phyloP scores from a whole-genome alignment of 2,329 filamentous ascomycete genomes.

The Thielaviopsis euricoi region DNA sequence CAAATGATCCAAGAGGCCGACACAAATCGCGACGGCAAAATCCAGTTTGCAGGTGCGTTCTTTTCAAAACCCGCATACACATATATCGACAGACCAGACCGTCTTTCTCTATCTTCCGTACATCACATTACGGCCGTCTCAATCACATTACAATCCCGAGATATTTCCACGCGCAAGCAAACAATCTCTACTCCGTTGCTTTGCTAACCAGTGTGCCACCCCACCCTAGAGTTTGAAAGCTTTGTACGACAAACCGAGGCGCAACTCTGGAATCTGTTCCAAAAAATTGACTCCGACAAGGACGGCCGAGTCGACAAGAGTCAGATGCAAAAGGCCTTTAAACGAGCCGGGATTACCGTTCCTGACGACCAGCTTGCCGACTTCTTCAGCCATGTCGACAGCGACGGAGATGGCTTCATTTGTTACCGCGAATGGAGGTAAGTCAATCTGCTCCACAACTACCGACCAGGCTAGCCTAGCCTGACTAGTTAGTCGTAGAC shows the following conservation, averaged over 20 bases:
- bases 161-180: slow-evolving; percentile 8
- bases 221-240: slow-evolving; percentile 59
- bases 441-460: slow-evolving; percentile 20
- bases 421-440: slow-evolving; percentile 96
- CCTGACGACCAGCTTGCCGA: slow-evolving; percentile 60
- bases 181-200: no score
- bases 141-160: not conserved
- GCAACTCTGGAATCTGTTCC: slow-evolving; percentile 68
- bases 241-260: slow-evolving; percentile 81
- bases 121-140: no score
- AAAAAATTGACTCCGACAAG: slow-evolving; percentile 68
- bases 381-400: slow-evolving; percentile 83
- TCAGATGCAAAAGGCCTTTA: slow-evolving; percentile 70
- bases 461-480: not conserved
- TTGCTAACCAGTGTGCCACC: not conserved
- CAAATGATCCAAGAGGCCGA: slow-evolving; percentile 73
- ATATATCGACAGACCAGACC: not conserved
- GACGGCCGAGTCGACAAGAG: slow-evolving; percentile 74
- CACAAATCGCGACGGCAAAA: slow-evolving; percentile 71
- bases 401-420: slow-evolving; percentile 74
- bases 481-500: not conserved
- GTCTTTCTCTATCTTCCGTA: not conserved
- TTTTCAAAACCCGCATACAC: no score
- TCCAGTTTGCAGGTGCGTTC: slow-evolving; percentile 68
- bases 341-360: slow-evolving; percentile 60